Conservation (phyloP, 192 early-diverging fungal species). For the Podila verticillata region DNA sequence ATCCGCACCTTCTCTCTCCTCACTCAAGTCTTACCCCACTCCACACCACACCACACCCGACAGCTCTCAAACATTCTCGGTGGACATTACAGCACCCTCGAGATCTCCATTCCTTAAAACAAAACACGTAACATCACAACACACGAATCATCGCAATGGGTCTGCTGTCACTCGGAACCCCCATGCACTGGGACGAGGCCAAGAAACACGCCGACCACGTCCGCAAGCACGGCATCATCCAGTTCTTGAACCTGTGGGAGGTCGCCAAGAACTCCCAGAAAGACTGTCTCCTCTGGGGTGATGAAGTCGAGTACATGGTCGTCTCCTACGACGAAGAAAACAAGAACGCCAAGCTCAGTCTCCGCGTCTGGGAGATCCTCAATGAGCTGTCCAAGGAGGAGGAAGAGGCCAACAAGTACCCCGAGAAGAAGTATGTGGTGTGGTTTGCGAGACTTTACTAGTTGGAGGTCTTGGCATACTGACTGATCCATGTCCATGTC, state of each 20-base stretch:
- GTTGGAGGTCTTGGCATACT: not conserved
- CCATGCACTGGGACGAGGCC: constrained; percentile 94
- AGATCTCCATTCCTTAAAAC: not conserved
- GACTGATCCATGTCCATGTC: not conserved
- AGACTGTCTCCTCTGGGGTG: constrained; percentile 92
- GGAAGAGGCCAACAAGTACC: constrained; percentile 57
- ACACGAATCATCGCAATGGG: constrained; percentile 73
- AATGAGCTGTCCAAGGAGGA: constrained; percentile 78
- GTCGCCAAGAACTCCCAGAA: constrained; percentile 82
- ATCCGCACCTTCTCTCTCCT: not conserved
- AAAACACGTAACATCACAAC: not conserved
- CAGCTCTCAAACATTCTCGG: too few relatives aligned
- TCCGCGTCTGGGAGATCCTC: constrained; percentile 86
- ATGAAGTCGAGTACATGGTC: constrained; percentile 97
- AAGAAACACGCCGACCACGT: constrained; percentile 87
- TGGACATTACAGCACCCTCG: not conserved
- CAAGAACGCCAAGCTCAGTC: constrained; percentile 75
- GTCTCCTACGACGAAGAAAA: constrained; percentile 80
- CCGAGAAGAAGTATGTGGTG: constrained; percentile 56
- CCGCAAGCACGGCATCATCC: constrained; percentile 89
- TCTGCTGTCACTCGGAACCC: constrained; percentile 93
- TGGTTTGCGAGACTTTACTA: not conserved
- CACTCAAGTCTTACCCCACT: not conserved
- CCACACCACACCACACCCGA: not conserved
- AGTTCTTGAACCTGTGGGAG: constrained; percentile 91